Evolutionary conservation across 1,284 basidiomycete species (phyloP), one percentile per base, ranked within the genome.

Genomic region (Sanghuangporus weigelae): DNA sequence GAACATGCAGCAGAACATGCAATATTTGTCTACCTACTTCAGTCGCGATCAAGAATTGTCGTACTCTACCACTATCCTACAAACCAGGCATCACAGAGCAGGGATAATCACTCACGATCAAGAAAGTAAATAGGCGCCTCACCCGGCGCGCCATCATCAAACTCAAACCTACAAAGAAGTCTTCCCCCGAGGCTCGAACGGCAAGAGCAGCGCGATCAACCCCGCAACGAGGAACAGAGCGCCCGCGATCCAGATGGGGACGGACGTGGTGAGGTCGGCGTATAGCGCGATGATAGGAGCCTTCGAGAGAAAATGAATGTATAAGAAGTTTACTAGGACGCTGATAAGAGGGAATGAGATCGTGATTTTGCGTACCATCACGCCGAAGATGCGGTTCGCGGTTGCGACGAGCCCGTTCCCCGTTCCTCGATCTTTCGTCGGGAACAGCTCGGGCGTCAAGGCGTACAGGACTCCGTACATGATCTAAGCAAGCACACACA

Each of bases 401-500:
- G 77, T 81, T 16, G 81, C 80, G 3, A 80, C 80, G 36, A 89
- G 75, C 2, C 82, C 83, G 64, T 85, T 87, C 12, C 84, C 85
- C 2, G 84, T 88, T 4, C 84, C 87, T 60, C 90, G 76, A 67
- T 89, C 84, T 67, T 84, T 89, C 2, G 87, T 85, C 3, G 89
- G 87, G 76, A 92, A 91, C 8, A 90, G 71, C 71, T 92, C 89
- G 1, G 86, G 85, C 0, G 85, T 84, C 53, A 87, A 69, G 10
- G 87, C 87, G 68, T 90, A 92, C 63, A 91, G 73, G 0, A 91
- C 87, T 14, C 87, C 88, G 66, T 90, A 91, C 89, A 92, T 91
- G 64, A 90, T 77, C 75, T 81, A 69, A 19, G 46, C 16, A n/a
- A 7, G 4, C 16, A 46, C 16, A n/a, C 10, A n/a, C 31, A 16